Evolutionary conservation across 2,329 filamentous ascomycete genomes (phyloP).

Genomic region (Trichophyton rubrum): DNA sequence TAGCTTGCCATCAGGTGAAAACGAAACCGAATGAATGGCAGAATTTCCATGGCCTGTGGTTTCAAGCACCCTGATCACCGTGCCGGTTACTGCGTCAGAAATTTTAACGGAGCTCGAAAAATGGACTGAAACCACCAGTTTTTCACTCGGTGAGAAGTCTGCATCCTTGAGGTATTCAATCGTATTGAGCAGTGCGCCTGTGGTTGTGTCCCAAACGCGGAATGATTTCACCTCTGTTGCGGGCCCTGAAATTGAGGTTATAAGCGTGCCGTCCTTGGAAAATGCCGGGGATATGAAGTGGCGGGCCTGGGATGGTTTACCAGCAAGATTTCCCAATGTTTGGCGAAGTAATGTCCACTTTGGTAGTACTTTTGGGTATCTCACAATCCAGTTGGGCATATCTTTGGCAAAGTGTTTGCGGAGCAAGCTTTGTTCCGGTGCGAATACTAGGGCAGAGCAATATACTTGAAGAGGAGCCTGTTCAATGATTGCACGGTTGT

Average conservation of each 20-base stretch:
- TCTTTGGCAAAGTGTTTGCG: constrained; percentile 15
- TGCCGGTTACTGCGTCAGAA: background rate
- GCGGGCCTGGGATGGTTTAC: background rate
- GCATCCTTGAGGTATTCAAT: background rate
- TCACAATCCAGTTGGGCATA: constrained; percentile 13
- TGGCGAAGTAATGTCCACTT: background rate
- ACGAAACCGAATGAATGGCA: background rate
- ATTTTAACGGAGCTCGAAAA: background rate
- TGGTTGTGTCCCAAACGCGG: background rate
- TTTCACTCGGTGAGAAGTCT: background rate
- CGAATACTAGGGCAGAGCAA: constrained; percentile 23
- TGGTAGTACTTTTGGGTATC: background rate
- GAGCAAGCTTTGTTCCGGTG: constrained; percentile 19
- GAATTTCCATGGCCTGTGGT: background rate
- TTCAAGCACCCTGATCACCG: background rate
- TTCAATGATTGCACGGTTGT: constrained; percentile 19
- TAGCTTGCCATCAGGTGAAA: background rate
- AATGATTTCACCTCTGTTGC: background rate
- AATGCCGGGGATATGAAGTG: background rate
- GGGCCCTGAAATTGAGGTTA: background rate
- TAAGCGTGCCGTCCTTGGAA: background rate
- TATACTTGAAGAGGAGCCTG: constrained; percentile 27
- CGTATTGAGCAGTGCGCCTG: background rate
- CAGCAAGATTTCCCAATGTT: background rate
- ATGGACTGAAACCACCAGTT: background rate